Evolutionary conservation across 768 basidiomycete species (phyloP), one percentile per base, ranked within the genome.

Genomic region (Fibroporia radiculosa): DNA sequence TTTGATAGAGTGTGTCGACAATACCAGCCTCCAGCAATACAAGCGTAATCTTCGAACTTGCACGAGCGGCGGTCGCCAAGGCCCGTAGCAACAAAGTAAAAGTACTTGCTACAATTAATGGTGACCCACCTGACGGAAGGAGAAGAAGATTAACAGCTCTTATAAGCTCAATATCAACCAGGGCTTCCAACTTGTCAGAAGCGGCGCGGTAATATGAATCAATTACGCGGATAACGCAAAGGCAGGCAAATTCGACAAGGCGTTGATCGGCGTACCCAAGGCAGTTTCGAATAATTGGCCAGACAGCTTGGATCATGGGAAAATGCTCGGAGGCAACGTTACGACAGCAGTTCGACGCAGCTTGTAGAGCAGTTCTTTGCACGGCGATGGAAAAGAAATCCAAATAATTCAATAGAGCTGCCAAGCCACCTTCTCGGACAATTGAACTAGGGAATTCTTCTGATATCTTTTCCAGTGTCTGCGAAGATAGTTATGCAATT

Each of bases 321-420:
- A 93, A 93, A 59, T 90, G 82, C 48, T 98, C 96, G 22, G 85
- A 62, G 2, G 90, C 83, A 41, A 96, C 79, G 61, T 91, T 91
- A 39, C 92, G 81, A 66, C 96, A 98, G 56, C 96, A 98, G 56
- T 97, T 97, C 26, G 95, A 84, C 1, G 93, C 93, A 14, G 96
- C 93, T 56, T 96, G 93, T 20, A 99, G 70, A 19, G 96, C 96
- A 0, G 93, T 98, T 40, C 96, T 78, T 62, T 99, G 96, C 11
- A 97, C 93, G 24, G 93, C 89, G 56, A 93, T 97, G 13, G 91
- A 93, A 68, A 98, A 98, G 69, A 99, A 99, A 67, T 98, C 95
- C 55, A 99, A 81, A 65, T 89, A 97, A 61, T 89, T 92, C 56
- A 98, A 78, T 29, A 98, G 70, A 22, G 95, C 93, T 8, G 87